Conservation (phyloP, 805 yeast genomes). For the Candida lessepsii region DNA sequence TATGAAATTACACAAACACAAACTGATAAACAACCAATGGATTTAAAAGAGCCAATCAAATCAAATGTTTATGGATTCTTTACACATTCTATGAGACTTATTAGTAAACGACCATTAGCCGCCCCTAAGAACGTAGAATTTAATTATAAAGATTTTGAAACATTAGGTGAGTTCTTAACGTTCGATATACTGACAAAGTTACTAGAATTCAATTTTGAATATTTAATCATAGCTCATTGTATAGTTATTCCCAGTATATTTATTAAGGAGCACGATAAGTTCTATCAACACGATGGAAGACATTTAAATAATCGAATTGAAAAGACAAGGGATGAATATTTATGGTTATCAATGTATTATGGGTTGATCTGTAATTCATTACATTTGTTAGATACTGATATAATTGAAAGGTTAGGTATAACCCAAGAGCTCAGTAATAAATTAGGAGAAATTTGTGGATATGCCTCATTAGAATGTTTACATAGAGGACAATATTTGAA, state of each 20-base stretch:
- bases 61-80: conserved; percentile 7
- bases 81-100: conserved; percentile 12
- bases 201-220: conserved; percentile 15
- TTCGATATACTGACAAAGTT: conserved; percentile 6
- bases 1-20: too few relatives aligned
- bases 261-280: conserved; percentile 15
- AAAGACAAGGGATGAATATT: conserved; percentile 22
- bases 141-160: conserved; percentile 8
- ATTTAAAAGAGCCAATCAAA: background rate
- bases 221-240: conserved; percentile 19
- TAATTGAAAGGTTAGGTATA: conserved; percentile 19
- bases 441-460: conserved; percentile 25
- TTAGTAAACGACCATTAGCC: conserved; percentile 17
- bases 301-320: conserved; percentile 25
- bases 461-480: conserved; percentile 30
- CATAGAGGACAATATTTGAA: conserved; percentile 31
- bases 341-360: conserved; percentile 29
- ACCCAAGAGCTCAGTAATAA: conserved; percentile 23
- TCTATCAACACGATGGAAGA: conserved; percentile 19
- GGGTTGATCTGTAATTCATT: conserved; percentile 27
- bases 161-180: conserved; percentile 9
- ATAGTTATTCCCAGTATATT: conserved; percentile 12
- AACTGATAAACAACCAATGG: background rate
- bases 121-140: conserved; percentile 6
- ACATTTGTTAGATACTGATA: conserved; percentile 22